Evolutionary conservation across 2,329 filamentous ascomycete genomes (phyloP).

Genomic region (Penicillium sp.): DNA sequence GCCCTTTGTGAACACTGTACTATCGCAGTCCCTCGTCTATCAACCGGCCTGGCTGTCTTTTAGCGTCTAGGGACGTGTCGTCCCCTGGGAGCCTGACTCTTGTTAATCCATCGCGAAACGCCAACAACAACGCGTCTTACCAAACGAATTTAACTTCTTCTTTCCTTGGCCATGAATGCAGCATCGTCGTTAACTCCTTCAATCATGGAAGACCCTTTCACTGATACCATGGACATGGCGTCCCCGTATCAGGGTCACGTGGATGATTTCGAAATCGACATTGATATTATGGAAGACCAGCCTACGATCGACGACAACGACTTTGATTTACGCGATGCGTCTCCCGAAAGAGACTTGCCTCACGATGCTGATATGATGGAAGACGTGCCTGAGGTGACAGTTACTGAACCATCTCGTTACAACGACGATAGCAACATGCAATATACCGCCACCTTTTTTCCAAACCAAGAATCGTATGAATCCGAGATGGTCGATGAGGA

Average conservation of each 20-base stretch:
- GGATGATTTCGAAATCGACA: conserved; percentile 57
- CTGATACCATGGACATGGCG: conserved; percentile 43
- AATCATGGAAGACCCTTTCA: conserved; percentile 33
- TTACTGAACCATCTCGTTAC: conserved; percentile 33
- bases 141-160: neutral
- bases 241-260: conserved; percentile 38
- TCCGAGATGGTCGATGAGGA: conserved; percentile 40
- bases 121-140: neutral
- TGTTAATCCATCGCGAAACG: neutral
- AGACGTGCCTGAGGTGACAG: conserved; percentile 38
- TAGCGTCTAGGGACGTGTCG: conserved; percentile 1
- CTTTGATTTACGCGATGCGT: conserved; percentile 40
- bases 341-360: conserved; percentile 24
- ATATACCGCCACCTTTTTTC: conserved; percentile 27
- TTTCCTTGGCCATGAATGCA: conserved; percentile 29
- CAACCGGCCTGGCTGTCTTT: neutral
- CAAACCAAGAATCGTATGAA: conserved; percentile 29
- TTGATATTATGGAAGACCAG: conserved; percentile 55
- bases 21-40: neutral
- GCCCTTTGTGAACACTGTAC: neutral
- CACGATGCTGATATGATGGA: conserved; percentile 48
- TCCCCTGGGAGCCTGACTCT: neutral
- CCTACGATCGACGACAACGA: conserved; percentile 54
- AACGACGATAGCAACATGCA: conserved; percentile 24
- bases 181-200: conserved; percentile 26